Conservation (phyloP, 192 early-diverging fungal species). For the Backusella tarrabulga region DNA sequence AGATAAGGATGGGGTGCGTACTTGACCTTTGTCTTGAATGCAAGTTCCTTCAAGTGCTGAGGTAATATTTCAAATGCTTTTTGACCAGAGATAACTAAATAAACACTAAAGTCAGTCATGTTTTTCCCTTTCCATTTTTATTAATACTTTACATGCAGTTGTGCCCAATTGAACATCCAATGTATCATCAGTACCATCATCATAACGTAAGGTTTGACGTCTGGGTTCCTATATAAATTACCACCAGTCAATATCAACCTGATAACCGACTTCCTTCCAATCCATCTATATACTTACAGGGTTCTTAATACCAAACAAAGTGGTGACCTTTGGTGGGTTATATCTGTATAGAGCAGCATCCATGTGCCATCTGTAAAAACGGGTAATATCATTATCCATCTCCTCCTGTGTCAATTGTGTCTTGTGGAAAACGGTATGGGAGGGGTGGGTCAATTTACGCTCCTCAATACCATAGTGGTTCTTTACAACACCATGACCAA, state of each 20-base stretch:
- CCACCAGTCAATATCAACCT: not conserved
- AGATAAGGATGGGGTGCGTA: conserved; percentile 38
- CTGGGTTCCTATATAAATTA: conserved; percentile 18
- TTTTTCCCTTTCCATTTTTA: not conserved
- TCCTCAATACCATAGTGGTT: conserved; percentile 35
- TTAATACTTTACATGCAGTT: conserved; percentile 34
- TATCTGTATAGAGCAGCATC: conserved; percentile 35
- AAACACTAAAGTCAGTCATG: not conserved
- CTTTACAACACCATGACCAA: conserved; percentile 32
- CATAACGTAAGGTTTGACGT: conserved; percentile 26
- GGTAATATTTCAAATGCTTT: conserved; percentile 35
- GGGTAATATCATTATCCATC: conserved; percentile 27
- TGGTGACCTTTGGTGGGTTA: conserved; percentile 34
- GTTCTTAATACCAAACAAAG: conserved; percentile 33
- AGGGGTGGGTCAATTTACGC: conserved; percentile 30
- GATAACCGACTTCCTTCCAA: no score
- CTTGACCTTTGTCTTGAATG: conserved; percentile 34
- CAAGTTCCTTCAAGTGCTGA: conserved; percentile 32
- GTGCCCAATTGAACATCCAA: conserved; percentile 39
- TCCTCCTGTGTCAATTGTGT: conserved; percentile 27
- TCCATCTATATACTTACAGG: conserved; percentile 21
- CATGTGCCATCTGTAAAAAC: conserved; percentile 41
- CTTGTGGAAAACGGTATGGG: conserved; percentile 31
- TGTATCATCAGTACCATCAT: conserved; percentile 22
- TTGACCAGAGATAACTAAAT: conserved; percentile 35